Evolutionary conservation across 768 basidiomycete species (phyloP).

Genomic region (Exidia glandulosa): DNA sequence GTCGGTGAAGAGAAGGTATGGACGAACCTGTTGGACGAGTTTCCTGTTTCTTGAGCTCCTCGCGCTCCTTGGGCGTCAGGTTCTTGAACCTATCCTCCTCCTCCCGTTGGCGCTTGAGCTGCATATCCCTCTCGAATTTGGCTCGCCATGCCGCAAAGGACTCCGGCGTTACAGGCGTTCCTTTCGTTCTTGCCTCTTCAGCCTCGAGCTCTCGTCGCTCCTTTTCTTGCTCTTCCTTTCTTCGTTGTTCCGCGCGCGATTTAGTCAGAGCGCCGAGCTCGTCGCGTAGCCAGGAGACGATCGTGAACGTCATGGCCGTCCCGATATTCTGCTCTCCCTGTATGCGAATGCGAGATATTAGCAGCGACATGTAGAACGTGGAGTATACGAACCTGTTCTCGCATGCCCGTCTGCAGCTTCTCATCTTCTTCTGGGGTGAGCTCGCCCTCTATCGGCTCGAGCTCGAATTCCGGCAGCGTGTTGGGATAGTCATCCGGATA

Average conservation of each 20-base stretch:
- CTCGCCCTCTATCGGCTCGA: slow-evolving; percentile 51
- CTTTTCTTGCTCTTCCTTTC: slow-evolving; percentile 57
- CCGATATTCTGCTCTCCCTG: slow-evolving; percentile 81
- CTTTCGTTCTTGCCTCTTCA: slow-evolving; percentile 76
- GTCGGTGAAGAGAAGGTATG: not conserved
- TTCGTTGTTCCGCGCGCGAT: slow-evolving; percentile 41
- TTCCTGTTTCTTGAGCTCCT: slow-evolving; percentile 60
- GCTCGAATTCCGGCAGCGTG: slow-evolving; percentile 56
- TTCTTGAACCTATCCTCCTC: slow-evolving; percentile 71
- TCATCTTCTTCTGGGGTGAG: slow-evolving; percentile 35
- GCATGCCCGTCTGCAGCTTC: slow-evolving; percentile 44
- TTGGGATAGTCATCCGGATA: slow-evolving; percentile 85
- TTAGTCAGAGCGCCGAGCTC: slow-evolving; percentile 54
- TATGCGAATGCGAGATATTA: not conserved
- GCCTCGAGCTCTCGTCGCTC: slow-evolving; percentile 71
- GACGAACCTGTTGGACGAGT: slow-evolving; percentile 58
- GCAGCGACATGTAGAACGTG: slow-evolving; percentile 1
- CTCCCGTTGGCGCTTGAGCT: slow-evolving; percentile 45
- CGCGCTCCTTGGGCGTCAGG: slow-evolving; percentile 68
- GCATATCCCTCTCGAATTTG: slow-evolving; percentile 63
- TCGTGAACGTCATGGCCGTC: slow-evolving; percentile 97
- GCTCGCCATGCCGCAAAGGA: slow-evolving; percentile 75
- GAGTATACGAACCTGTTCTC: slow-evolving; percentile 38
- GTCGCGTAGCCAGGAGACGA: slow-evolving; percentile 79
- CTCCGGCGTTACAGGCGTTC: slow-evolving; percentile 81